Conservation (phyloP, 495 filamentous ascomycete species). For the Xylaria scruposa region DNA sequence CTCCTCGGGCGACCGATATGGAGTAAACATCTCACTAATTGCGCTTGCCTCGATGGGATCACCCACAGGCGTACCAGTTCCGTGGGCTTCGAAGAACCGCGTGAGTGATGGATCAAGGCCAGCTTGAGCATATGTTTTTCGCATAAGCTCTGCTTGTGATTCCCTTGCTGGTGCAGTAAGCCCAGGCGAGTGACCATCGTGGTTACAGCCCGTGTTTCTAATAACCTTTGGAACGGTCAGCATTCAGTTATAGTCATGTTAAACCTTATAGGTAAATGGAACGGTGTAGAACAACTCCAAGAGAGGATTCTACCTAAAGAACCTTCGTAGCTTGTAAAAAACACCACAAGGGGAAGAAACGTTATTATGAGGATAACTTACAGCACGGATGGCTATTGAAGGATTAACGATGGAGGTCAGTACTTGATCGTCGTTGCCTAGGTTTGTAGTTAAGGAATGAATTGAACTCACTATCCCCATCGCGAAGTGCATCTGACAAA, state of each 20-base stretch:
- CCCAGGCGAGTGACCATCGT: slow-evolving; percentile 51
- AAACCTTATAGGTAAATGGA: not conserved
- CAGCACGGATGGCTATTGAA: slow-evolving; percentile 53
- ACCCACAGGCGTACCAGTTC: slow-evolving; percentile 60
- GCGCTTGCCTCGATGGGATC: slow-evolving; percentile 52
- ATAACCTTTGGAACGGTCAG: slow-evolving; percentile 42
- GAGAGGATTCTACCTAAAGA: not conserved
- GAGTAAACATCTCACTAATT: slow-evolving; percentile 38
- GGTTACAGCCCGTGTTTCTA: slow-evolving; percentile 52
- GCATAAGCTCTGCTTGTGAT: not conserved
- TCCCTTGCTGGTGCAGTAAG: slow-evolving; percentile 43
- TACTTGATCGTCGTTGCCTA: not conserved
- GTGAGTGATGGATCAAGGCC: slow-evolving; percentile 44
- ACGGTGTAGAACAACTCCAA: not conserved
- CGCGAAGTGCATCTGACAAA: not conserved
- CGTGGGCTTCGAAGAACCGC: slow-evolving; percentile 40
- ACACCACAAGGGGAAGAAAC: not conserved
- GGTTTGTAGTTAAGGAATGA: not conserved
- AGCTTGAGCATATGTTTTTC: slow-evolving; percentile 36
- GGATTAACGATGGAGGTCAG: slow-evolving; percentile 48
- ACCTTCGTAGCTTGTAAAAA: not conserved
- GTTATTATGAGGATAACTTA: slow-evolving; percentile 30
- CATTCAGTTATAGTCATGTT: not conserved
- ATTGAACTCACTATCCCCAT: not conserved
- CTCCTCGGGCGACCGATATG: slow-evolving; percentile 21